Percentiles rank a stretch among this genome's conserved stretches.
phyloP scores from a whole-genome alignment of 2,329 filamentous ascomycete genomes.

The Trichoderma pleuroti region DNA sequence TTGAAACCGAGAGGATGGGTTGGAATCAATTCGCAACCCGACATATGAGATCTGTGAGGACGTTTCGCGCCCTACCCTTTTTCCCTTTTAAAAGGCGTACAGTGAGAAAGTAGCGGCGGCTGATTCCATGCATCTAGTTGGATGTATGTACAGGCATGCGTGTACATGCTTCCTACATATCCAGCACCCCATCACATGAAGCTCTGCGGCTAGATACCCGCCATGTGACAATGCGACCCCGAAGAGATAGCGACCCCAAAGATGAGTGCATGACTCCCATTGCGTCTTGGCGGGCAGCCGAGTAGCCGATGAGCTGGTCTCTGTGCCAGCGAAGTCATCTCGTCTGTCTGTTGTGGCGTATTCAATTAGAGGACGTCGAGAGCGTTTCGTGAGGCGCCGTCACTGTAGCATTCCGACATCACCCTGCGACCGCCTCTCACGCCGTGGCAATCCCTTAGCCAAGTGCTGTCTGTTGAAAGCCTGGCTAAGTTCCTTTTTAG shows the following conservation, averaged over 20 bases:
- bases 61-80: not conserved
- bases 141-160: not conserved
- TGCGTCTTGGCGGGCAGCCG: constrained; percentile 9
- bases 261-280: constrained; percentile 14
- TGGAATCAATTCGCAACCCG: not conserved
- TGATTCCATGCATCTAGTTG: not conserved
- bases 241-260: not conserved
- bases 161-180: not conserved
- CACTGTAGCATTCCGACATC: not conserved
- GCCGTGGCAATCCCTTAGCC: not conserved
- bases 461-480: not conserved
- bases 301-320: constrained; percentile 11
- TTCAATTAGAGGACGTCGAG: not conserved
- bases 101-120: not conserved
- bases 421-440: not conserved
- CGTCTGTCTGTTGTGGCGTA: not conserved
- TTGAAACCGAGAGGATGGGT: not conserved
- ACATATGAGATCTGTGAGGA: not conserved
- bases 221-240: constrained; percentile 11
- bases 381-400: not conserved
- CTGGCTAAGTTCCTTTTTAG: not conserved
- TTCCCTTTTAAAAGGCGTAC: not conserved
- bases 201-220: constrained; percentile 6
- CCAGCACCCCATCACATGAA: constrained; percentile 5
- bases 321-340: not conserved